These are phyloP conservation scores for Parvularia atlantis DNA, from an alignment of 78 protist genomes.

Conservation along the genomic window DNA sequence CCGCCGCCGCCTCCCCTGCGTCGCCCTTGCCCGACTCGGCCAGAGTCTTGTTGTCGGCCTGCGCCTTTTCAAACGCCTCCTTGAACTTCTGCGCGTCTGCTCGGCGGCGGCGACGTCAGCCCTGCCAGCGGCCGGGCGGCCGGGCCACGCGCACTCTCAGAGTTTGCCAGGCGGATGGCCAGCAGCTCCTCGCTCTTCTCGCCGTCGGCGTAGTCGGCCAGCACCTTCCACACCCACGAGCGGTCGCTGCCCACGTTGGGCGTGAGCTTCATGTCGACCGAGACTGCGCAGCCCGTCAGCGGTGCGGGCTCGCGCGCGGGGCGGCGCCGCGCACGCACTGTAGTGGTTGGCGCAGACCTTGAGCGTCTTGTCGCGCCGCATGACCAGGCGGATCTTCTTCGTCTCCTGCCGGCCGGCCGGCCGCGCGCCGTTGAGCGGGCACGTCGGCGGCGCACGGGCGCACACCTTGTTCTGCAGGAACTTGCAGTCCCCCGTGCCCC, in stretches of 20 bases:
- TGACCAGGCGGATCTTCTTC: constrained; percentile 63
- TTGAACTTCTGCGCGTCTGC: not conserved
- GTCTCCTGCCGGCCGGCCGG: no score
- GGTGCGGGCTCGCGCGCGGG: not conserved
- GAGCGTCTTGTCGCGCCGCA: constrained; percentile 85
- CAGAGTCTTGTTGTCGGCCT: not conserved
- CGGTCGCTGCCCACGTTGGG: constrained; percentile 10
- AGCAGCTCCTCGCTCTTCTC: not conserved
- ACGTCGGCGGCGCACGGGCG: no score
- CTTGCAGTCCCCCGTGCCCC: constrained; percentile 80
- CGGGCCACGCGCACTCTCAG: not conserved
- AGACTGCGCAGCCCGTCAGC: not conserved
- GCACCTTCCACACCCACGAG: constrained; percentile 9
- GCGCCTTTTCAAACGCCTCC: not conserved
- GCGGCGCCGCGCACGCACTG: not conserved
- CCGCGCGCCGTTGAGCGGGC: no score
- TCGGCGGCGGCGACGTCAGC: not conserved
- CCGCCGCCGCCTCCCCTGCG: no score
- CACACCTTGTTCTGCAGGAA: constrained; percentile 69
- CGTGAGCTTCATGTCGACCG: not conserved
- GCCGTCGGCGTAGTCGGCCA: constrained; percentile 15
- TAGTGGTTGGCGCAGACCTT: constrained; percentile 83
- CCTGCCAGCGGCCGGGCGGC: no score
- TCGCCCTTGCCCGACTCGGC: no score
- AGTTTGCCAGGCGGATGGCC: constrained; percentile 9